Conservation (phyloP, 257 asterid genomes). For the Solanum ossicruentum region DNA sequence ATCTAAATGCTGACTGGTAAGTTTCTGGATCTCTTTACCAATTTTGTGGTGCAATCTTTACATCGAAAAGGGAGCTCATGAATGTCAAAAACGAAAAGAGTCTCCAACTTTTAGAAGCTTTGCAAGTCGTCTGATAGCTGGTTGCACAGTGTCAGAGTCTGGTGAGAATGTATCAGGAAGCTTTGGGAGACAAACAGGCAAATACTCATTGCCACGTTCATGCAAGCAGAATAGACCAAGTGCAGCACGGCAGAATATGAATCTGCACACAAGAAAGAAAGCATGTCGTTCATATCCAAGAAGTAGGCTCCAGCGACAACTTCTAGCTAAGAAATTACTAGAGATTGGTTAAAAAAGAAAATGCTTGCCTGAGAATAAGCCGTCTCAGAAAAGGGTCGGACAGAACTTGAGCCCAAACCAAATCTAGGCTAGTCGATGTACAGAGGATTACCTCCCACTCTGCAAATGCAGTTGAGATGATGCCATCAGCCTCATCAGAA, state of each 20-base stretch:
- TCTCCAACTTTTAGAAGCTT: slow-evolving; percentile 45
- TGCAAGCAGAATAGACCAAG: slow-evolving; percentile 44
- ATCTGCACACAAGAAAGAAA: slow-evolving; percentile 37
- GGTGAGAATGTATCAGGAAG: slow-evolving; percentile 58
- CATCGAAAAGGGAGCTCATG: neutral
- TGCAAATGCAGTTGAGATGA: slow-evolving; percentile 63
- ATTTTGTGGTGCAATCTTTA: neutral
- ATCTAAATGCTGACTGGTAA: neutral
- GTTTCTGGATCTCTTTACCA: neutral
- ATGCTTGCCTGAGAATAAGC: slow-evolving; percentile 65
- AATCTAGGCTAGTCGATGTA: slow-evolving; percentile 58
- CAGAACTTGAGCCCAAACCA: slow-evolving; percentile 91
- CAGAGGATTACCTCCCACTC: slow-evolving; percentile 91
- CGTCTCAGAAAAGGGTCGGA: slow-evolving; percentile 82
- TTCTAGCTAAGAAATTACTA: neutral
- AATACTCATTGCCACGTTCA: slow-evolving; percentile 31
- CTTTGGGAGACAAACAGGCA: slow-evolving; percentile 79
- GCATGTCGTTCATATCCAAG: neutral
- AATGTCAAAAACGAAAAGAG: slow-evolving; percentile 33
- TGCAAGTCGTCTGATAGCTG: slow-evolving; percentile 50
- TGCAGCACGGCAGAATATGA: slow-evolving; percentile 83
- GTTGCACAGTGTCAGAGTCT: slow-evolving; percentile 48
- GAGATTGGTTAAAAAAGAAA: slow-evolving; percentile 2
- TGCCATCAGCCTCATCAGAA: slow-evolving; percentile 34
- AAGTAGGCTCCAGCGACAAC: neutral